Percentiles rank a stretch among this genome's conserved stretches.
These are phyloP conservation scores for Talaromyces sp. DNA, from an alignment of 2,329 filamentous ascomycete species.

Conservation along the genomic window DNA sequence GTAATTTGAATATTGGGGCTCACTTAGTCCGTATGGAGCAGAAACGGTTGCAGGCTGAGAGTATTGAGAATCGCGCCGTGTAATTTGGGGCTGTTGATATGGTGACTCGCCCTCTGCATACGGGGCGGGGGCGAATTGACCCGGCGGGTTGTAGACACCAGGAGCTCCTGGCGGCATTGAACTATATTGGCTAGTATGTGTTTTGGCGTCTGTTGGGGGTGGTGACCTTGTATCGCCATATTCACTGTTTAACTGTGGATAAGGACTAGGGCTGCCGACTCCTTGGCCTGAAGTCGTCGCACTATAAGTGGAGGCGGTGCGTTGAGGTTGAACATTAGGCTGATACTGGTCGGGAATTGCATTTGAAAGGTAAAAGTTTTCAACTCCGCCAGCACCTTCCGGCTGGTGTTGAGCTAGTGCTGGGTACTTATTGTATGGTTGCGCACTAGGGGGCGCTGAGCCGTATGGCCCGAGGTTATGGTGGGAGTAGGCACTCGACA, in stretches of 20 bases:
- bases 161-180: constrained; percentile 18
- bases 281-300: constrained; percentile 16
- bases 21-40: constrained; percentile 5
- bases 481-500: constrained; percentile 89
- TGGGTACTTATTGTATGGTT: constrained; percentile 65
- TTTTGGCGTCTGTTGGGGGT: constrained; percentile 18
- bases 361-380: constrained; percentile 78
- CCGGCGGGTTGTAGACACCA: constrained; percentile 18
- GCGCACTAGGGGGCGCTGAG: constrained; percentile 42
- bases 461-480: constrained; percentile 65
- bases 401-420: constrained; percentile 58
- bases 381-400: constrained; percentile 54
- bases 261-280: constrained; percentile 22
- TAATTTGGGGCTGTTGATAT: constrained; percentile 14
- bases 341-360: constrained; percentile 49
- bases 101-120: constrained; percentile 13
- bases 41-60: constrained; percentile 7
- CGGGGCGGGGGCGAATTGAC: constrained; percentile 11
- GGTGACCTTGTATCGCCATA: constrained; percentile 21
- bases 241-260: constrained; percentile 19
- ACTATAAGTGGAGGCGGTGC: constrained; percentile 20
- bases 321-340: constrained; percentile 47
- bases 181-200: constrained; percentile 17
- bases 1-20: constrained; percentile 13
- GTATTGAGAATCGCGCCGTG: constrained; percentile 18